Evolutionary conservation across 106 monocot genomes (phyloP), one percentile per base, ranked within the genome.

Genomic region (Phalaenopsis aphrodite): DNA sequence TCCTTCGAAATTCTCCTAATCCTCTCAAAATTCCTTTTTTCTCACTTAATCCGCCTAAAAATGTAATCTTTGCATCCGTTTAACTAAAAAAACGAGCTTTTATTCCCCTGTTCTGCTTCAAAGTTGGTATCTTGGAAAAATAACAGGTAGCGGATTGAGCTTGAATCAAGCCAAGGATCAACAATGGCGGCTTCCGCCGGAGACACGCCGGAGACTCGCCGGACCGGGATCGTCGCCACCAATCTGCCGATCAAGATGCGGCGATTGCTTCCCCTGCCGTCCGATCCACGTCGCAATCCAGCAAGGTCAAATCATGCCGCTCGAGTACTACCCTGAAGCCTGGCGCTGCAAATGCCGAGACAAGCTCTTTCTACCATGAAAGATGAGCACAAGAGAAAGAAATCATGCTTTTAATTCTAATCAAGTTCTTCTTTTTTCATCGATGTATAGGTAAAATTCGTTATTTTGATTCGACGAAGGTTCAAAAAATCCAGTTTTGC

Each of bases 321-420:
- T 88, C 6, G 91, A 91, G 56, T 91, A 91, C 86, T 91, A 91
- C 78, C 91, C 91, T 12, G 91, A 91, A 83, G 91, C 91, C 6
- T 91, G 91, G 91, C 82, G 91, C 37, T 91, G 91, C 88, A 86
- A 88, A 68, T 91, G 91, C 48, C 84, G 86, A 24, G 79, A 86
- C 69, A 88, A 88, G 71, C 86, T 91, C 42, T 91, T 78, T 78
- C 88, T 91, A 84, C 91, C 91, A 21, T 88, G 45, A 78, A 41
- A 49, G n/a, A 64, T 7, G n/a, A n/a, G 71, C 64, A 23, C 23
- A 9, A 65, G 24, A 65, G 21, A 65, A n/a, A 23, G 23, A 65
- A 65, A 65, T 65, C 24, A n/a, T 65, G 64, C 24, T 9, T 57
- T 1, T 8, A 24, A 65, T 65, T 23, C 6, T 24, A 7, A 7